Conservation (phyloP, 2,329 filamentous ascomycete species). For the Monosporascus cannonballus region DNA sequence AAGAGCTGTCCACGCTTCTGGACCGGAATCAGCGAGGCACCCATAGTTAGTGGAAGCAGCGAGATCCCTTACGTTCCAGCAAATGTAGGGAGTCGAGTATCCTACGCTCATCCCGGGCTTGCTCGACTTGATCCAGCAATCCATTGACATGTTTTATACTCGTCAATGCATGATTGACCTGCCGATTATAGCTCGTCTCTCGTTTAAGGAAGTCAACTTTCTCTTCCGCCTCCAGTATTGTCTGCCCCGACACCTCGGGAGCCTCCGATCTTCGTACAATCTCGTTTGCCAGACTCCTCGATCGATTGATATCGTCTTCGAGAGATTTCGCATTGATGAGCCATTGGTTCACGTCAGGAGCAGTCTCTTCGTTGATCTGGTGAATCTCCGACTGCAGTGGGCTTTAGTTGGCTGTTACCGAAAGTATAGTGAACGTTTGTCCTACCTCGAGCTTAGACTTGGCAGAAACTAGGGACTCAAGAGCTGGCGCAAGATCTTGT, state of each 20-base stretch:
- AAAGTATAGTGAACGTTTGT: background rate
- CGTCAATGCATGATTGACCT: slow-evolving; percentile 45
- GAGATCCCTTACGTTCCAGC: slow-evolving; percentile 44
- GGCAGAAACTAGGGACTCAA: slow-evolving; percentile 35
- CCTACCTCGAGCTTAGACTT: slow-evolving; percentile 39
- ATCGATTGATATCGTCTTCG: slow-evolving; percentile 77
- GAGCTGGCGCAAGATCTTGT: slow-evolving; percentile 32
- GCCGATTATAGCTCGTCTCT: slow-evolving; percentile 54
- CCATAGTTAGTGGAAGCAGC: background rate
- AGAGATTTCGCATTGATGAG: slow-evolving; percentile 77
- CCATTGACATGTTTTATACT: slow-evolving; percentile 52
- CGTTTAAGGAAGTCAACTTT: slow-evolving; percentile 50
- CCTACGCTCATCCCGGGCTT: slow-evolving; percentile 45
- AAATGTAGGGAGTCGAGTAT: slow-evolving; percentile 51
- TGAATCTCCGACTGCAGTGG: slow-evolving; percentile 60
- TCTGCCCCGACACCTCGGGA: slow-evolving; percentile 46
- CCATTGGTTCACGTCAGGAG: slow-evolving; percentile 79
- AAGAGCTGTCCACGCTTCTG: slow-evolving; percentile 53
- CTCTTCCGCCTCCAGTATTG: slow-evolving; percentile 46
- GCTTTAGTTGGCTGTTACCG: slow-evolving; percentile 2
- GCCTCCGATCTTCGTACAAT: slow-evolving; percentile 74
- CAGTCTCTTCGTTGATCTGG: slow-evolving; percentile 67
- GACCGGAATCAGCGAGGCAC: slow-evolving; percentile 13
- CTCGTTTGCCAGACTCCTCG: slow-evolving; percentile 70
- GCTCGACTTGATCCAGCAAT: slow-evolving; percentile 57